phyloP scores from a whole-genome alignment of 306 rosid genomes.

The Ceratonia siliqua region DNA sequence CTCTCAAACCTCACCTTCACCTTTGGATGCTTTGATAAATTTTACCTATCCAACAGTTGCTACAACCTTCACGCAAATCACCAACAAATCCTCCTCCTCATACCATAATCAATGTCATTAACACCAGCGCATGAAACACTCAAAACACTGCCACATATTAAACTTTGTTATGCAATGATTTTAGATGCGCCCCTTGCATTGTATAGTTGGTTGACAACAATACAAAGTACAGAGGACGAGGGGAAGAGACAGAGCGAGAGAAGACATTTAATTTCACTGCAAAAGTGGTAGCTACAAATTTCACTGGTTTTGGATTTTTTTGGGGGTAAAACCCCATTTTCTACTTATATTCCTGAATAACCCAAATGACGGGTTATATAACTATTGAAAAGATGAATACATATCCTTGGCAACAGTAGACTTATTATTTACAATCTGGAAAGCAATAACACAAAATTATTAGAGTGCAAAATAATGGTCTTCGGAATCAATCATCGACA shows the following conservation, averaged over 20 bases:
- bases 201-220: no score
- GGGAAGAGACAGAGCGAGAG: not conserved
- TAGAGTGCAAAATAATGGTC: slow-evolving; percentile 10
- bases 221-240: no score
- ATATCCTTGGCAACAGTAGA: slow-evolving; percentile 9
- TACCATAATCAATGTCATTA: not conserved
- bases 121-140: not conserved
- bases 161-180: no score
- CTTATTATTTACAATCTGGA: slow-evolving; percentile 33
- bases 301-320: not conserved
- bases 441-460: not conserved
- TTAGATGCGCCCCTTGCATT: no score
- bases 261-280: not conserved
- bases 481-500: slow-evolving; percentile 32
- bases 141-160: not conserved
- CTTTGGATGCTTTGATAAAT: not conserved
- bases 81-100: not conserved
- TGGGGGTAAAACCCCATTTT: not conserved
- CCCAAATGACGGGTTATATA: slow-evolving; percentile 10
- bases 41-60: not conserved
- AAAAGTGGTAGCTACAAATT: not conserved
- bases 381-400: slow-evolving; percentile 11
- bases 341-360: not conserved
- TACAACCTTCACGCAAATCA: not conserved
- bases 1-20: not conserved